Evolutionary conservation across 257 asterid genomes (phyloP).

Genomic region (Solanum neorickii): DNA sequence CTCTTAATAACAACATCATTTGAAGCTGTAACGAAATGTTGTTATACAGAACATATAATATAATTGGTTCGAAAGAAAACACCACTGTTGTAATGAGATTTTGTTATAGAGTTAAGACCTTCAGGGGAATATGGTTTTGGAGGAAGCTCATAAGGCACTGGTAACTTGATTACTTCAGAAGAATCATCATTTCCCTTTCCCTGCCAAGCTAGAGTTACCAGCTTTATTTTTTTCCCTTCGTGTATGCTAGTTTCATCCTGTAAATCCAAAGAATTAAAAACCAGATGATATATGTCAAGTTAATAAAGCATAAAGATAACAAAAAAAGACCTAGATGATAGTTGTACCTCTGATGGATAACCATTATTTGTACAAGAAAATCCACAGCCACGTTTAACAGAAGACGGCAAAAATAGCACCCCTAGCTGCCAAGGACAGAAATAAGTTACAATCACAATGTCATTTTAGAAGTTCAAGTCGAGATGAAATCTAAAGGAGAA

Average conservation of each 20-base stretch:
- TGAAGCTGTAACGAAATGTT: neutral
- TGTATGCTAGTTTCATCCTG: slow-evolving; percentile 22
- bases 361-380: slow-evolving; percentile 69
- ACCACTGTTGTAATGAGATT: neutral
- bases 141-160: slow-evolving; percentile 89
- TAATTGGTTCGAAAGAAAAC: neutral
- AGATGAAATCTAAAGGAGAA: neutral
- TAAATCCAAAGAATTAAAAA: neutral
- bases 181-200: slow-evolving; percentile 25
- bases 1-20: neutral
- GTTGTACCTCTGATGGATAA: slow-evolving; percentile 21
- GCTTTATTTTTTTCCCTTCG: slow-evolving; percentile 35
- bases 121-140: slow-evolving; percentile 56
- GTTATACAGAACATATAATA: neutral
- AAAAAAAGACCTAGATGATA: neutral
- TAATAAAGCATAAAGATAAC: neutral
- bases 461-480: neutral
- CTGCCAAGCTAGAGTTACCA: slow-evolving; percentile 63
- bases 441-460: neutral
- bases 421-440: slow-evolving; percentile 51
- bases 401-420: slow-evolving; percentile 63
- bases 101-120: slow-evolving; percentile 27
- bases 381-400: slow-evolving; percentile 26
- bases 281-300: neutral
- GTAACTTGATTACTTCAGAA: slow-evolving; percentile 47